These are phyloP conservation scores for Sarocladium brachiariae DNA, from an alignment of 2,329 filamentous ascomycete genomes.

Conservation along the genomic window DNA sequence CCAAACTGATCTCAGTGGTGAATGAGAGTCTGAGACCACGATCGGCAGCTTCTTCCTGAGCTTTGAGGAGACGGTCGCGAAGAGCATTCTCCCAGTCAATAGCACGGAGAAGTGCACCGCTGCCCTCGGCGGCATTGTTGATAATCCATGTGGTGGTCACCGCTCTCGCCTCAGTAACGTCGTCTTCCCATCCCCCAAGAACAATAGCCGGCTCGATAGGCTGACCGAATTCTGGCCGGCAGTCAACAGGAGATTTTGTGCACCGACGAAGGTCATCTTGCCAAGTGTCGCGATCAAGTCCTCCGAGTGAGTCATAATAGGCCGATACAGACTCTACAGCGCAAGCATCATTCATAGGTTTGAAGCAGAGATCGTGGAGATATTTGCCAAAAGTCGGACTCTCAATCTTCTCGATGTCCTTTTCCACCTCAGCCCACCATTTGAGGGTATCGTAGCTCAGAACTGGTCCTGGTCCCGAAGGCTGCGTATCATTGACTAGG, in stretches of 20 bases:
- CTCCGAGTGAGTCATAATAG: conserved; percentile 51
- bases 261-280: conserved; percentile 64
- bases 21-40: conserved; percentile 85
- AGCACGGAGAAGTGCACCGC: conserved; percentile 60
- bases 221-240: conserved; percentile 82
- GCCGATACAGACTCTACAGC: conserved; percentile 89
- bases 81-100: conserved; percentile 86
- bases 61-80: conserved; percentile 64
- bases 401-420: conserved; percentile 64
- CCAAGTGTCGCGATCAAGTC: conserved; percentile 51
- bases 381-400: conserved; percentile 61
- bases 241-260: conserved; percentile 71
- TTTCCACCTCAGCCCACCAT: conserved; percentile 94
- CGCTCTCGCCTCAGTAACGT: conserved; percentile 67
- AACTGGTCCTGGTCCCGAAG: conserved; percentile 63
- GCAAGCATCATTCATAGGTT: conserved; percentile 81
- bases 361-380: conserved; percentile 85
- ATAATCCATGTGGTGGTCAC: conserved; percentile 94
- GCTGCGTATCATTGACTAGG: conserved; percentile 75
- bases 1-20: conserved; percentile 89
- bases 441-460: conserved; percentile 79
- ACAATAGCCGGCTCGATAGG: conserved; percentile 81
- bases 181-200: conserved; percentile 65
- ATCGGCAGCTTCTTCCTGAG: conserved; percentile 70
- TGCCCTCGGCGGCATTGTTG: conserved; percentile 73